Conservation (phyloP, 2,329 filamentous ascomycete species). For the Apiospora saccharicola region DNA sequence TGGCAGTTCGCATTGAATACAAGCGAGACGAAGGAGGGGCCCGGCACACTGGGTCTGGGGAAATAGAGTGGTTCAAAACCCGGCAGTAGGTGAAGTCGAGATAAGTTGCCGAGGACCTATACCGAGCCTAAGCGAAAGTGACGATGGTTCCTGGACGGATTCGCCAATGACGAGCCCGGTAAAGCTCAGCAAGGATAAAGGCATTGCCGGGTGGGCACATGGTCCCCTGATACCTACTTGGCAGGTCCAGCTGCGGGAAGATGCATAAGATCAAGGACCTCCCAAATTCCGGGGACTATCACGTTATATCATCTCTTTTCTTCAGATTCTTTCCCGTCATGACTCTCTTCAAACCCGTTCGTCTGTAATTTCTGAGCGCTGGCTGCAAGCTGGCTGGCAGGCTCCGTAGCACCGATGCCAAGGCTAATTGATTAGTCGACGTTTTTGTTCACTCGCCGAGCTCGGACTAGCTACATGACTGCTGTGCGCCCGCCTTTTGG, state of each 20-base stretch:
- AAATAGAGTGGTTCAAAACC: background rate
- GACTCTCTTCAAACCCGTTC: background rate
- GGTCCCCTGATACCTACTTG: conserved; percentile 27
- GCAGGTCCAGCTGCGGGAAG: conserved; percentile 26
- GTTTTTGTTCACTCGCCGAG: background rate
- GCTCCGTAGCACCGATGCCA: background rate
- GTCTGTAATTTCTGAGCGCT: background rate
- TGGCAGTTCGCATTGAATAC: background rate
- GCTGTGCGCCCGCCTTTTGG: background rate
- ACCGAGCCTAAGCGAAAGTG: conserved; percentile 27
- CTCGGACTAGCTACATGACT: background rate
- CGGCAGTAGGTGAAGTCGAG: background rate
- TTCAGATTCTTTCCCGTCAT: background rate
- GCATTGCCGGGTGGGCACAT: conserved; percentile 28
- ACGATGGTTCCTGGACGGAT: conserved; percentile 12
- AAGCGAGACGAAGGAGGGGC: background rate
- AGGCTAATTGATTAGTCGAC: background rate
- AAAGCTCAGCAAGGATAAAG: conserved; percentile 26
- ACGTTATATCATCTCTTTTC: background rate
- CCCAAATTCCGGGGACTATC: background rate
- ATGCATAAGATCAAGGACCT: conserved; percentile 22
- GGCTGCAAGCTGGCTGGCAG: background rate
- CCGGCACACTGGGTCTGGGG: conserved; percentile 16
- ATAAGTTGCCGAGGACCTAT: conserved; percentile 6
- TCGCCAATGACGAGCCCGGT: conserved; percentile 13